These are phyloP conservation scores for Chrysanthemum seticuspe DNA, from an alignment of 129 eudicot species.

Conservation along the genomic window DNA sequence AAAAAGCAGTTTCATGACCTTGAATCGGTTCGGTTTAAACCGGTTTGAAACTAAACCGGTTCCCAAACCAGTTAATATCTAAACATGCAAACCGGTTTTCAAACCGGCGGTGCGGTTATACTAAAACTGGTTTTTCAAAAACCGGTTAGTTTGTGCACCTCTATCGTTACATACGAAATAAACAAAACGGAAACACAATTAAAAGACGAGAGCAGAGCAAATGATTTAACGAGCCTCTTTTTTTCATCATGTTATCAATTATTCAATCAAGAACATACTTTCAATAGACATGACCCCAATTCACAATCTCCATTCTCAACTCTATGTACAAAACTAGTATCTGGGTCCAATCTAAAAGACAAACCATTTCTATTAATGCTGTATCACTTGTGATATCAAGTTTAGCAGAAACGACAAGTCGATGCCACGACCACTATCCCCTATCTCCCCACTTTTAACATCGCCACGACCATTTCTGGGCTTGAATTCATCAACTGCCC, in stretches of 20 bases:
- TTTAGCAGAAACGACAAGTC: slow-evolving; percentile 58
- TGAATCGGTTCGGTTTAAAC: no score
- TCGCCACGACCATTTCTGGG: slow-evolving; percentile 20
- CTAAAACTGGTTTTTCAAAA: no score
- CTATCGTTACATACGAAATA: no score
- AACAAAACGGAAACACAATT: background rate
- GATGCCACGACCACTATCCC: slow-evolving; percentile 23
- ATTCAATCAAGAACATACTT: slow-evolving; percentile 13
- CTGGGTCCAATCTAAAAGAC: slow-evolving; percentile 22
- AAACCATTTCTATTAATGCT: slow-evolving; percentile 34
- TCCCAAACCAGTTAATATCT: no score
- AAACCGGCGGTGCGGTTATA: no score
- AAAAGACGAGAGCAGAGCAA: background rate
- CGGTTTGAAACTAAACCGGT: no score
- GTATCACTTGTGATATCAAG: slow-evolving; percentile 63
- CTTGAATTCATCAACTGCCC: slow-evolving; percentile 44
- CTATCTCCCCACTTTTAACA: slow-evolving; percentile 28
- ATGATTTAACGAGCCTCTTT: slow-evolving; percentile 4
- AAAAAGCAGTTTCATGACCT: no score
- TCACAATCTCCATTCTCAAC: slow-evolving; percentile 14
- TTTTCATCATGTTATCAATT: slow-evolving; percentile 16
- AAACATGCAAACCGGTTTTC: no score
- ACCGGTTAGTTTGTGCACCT: no score
- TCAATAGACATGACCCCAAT: slow-evolving; percentile 24
- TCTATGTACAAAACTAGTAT: slow-evolving; percentile 29